A percentile compares a stretch with the other conserved stretches of the same genome.
phyloP scores from a whole-genome alignment of 768 basidiomycete species.

The Psilocybe sp. region DNA sequence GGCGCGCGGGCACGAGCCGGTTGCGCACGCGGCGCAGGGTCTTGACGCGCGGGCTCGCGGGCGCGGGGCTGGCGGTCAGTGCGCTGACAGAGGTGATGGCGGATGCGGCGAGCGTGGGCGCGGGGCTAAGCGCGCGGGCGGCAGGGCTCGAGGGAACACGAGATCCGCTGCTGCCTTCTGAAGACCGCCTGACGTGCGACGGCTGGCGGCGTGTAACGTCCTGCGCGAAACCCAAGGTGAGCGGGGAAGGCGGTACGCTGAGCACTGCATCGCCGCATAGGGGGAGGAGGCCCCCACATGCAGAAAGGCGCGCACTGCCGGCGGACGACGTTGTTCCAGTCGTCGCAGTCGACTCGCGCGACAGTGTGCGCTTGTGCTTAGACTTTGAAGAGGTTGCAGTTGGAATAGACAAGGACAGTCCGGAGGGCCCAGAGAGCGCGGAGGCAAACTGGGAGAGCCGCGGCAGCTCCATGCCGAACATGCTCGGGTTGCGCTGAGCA shows the following conservation, averaged over 20 bases:
- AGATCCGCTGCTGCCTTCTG: too few relatives aligned
- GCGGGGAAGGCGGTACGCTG: too few relatives aligned
- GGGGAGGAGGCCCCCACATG: too few relatives aligned
- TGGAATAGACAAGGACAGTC: background rate
- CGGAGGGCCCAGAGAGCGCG: constrained; percentile 7
- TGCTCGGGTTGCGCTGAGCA: constrained; percentile 58
- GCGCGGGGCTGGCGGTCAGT: constrained; percentile 3
- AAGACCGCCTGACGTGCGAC: too few relatives aligned
- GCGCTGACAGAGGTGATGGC: background rate
- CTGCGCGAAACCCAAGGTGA: too few relatives aligned
- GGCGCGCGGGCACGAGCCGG: constrained; percentile 43
- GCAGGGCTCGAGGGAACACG: background rate
- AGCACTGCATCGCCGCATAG: too few relatives aligned
- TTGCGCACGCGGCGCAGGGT: constrained; percentile 49
- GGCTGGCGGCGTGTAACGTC: too few relatives aligned
- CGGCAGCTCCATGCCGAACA: constrained; percentile 66
- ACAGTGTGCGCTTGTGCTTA: too few relatives aligned
- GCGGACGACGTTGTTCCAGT: too few relatives aligned
- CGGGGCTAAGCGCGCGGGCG: background rate
- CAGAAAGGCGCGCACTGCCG: too few relatives aligned
- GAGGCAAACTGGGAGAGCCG: constrained; percentile 18
- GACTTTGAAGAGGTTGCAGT: too few relatives aligned
- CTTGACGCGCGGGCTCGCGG: constrained; percentile 5
- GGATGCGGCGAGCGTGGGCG: constrained; percentile 8
- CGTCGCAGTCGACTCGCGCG: too few relatives aligned